Evolutionary conservation across 352 stramenopile species (phyloP).

Genomic region (Salisapilia sapeloensis): DNA sequence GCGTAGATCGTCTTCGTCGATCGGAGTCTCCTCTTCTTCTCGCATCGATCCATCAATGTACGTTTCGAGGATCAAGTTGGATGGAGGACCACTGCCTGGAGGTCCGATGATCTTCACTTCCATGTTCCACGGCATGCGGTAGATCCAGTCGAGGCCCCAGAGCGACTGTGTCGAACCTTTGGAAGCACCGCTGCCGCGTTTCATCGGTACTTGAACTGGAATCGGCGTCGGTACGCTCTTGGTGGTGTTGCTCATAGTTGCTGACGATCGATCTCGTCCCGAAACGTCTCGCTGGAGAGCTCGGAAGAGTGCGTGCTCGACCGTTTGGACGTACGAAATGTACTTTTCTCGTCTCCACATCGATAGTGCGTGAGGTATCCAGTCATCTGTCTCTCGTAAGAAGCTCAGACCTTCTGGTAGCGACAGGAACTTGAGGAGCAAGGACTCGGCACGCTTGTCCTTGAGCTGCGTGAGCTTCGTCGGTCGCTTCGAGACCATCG

Average conservation of each 20-base stretch:
- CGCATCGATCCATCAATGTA: constrained; percentile 72
- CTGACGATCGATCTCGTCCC: constrained; percentile 31
- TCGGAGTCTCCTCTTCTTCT: constrained; percentile 41
- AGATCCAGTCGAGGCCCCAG: constrained; percentile 79
- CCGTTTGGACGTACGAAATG: constrained; percentile 69
- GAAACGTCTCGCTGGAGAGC: constrained; percentile 65
- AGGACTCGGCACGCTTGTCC: constrained; percentile 59
- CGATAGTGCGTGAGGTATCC: constrained; percentile 59
- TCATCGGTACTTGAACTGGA: constrained; percentile 70
- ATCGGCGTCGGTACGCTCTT: constrained; percentile 59
- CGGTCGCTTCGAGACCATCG: constrained; percentile 72
- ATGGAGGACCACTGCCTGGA: constrained; percentile 67
- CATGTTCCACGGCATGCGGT: constrained; percentile 85
- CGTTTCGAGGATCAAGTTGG: constrained; percentile 74
- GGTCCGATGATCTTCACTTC: constrained; percentile 81
- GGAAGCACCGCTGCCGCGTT: constrained; percentile 50
- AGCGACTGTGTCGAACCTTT: constrained; percentile 40
- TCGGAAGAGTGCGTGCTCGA: constrained; percentile 70
- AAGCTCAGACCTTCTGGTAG: constrained; percentile 63
- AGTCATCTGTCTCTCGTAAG: constrained; percentile 60
- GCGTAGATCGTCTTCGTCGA: constrained; percentile 61
- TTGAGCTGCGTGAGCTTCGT: constrained; percentile 61
- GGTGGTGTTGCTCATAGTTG: constrained; percentile 9
- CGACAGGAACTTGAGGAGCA: constrained; percentile 75
- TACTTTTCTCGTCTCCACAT: constrained; percentile 71